A percentile compares a stretch with the other conserved stretches of the same genome.
phyloP scores from a whole-genome alignment of 176 grass and related monocot species.

The Hordeum vulgare region DNA sequence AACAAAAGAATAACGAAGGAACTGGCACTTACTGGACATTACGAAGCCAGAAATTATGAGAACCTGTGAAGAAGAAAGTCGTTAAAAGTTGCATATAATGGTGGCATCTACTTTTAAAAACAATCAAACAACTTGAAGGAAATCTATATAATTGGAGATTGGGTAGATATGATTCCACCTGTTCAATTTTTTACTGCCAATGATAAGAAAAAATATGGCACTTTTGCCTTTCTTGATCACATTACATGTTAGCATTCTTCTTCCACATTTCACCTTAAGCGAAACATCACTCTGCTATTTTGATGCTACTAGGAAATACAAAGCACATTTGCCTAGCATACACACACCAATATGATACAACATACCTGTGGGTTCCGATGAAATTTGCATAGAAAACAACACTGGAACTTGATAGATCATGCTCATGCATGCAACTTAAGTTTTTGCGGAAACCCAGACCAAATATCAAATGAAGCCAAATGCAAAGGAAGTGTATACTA shows the following conservation, averaged over 20 bases:
- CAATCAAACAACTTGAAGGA: background rate
- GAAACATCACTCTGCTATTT: background rate
- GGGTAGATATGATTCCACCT: background rate
- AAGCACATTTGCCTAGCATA: background rate
- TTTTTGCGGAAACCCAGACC: background rate
- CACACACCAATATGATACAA: background rate
- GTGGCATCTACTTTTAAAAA: background rate
- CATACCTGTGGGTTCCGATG: background rate
- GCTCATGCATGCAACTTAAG: background rate
- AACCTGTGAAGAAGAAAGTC: conserved; percentile 49
- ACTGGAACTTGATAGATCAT: background rate
- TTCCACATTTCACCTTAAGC: background rate
- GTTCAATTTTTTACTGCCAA: background rate
- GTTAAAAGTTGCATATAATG: background rate
- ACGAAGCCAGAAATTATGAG: conserved; percentile 76
- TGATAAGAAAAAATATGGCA: background rate
- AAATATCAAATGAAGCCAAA: background rate
- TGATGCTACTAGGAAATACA: background rate
- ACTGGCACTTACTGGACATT: conserved; percentile 61
- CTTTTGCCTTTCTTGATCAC: background rate
- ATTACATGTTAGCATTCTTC: background rate
- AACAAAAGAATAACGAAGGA: background rate
- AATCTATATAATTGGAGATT: background rate
- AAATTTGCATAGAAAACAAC: background rate
- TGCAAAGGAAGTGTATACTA: background rate